Percentiles rank a stretch among this genome's conserved stretches.
Evolutionary conservation across 768 basidiomycete genomes (phyloP).

Genomic region (Boletus patriciae): DNA sequence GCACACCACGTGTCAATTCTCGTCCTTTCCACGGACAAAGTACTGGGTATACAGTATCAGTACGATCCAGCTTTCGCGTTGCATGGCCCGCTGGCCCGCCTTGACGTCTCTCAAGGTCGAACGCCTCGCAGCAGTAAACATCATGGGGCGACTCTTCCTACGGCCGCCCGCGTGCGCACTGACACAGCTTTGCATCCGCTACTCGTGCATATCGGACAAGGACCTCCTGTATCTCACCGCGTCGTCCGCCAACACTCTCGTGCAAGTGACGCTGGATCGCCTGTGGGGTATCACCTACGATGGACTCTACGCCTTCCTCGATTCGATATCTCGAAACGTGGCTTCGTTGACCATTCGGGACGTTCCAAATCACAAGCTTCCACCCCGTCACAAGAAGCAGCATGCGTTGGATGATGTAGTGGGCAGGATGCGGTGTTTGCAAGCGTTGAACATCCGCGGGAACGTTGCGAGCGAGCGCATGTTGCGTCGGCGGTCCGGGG

Average conservation of each 20-base stretch:
- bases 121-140: neutral
- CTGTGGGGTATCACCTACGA: neutral
- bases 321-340: neutral
- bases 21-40: no score
- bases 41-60: neutral
- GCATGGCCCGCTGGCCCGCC: neutral
- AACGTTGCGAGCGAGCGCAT: neutral
- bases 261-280: neutral
- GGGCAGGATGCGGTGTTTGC: neutral
- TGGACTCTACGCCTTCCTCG: slow-evolving; percentile 1
- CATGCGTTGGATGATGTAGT: neutral
- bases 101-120: slow-evolving; percentile 1
- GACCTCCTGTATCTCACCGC: slow-evolving; percentile 2
- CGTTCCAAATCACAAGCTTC: neutral
- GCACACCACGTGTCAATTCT: neutral
- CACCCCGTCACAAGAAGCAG: no score
- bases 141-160: neutral
- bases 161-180: slow-evolving; percentile 3
- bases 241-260: neutral
- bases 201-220: neutral
- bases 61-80: neutral
- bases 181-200: neutral
- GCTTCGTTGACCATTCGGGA: neutral
- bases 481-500: neutral
- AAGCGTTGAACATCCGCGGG: neutral